Evolutionary conservation across 495 filamentous ascomycete species (phyloP).

Genomic region (Penicillium simplicissimum): DNA sequence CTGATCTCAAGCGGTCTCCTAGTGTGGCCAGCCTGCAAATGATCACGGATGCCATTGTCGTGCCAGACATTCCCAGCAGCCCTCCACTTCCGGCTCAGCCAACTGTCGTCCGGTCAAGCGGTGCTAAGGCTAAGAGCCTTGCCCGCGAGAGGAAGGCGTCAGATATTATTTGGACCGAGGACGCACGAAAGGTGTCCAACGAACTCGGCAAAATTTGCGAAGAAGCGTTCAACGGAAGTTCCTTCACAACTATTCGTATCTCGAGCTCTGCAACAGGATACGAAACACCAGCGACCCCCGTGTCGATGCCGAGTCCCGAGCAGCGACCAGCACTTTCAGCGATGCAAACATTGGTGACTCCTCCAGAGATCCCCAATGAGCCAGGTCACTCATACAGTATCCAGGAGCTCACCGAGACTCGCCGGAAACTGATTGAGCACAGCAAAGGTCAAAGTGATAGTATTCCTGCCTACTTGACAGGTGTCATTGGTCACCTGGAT

Average conservation of each 20-base stretch:
- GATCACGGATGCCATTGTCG: slow-evolving; percentile 19
- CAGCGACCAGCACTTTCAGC: slow-evolving; percentile 16
- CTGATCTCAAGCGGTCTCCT: slow-evolving; percentile 25
- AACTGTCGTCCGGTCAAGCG: slow-evolving; percentile 37
- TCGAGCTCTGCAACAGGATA: slow-evolving; percentile 43
- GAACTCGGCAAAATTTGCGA: slow-evolving; percentile 70
- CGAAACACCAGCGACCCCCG: slow-evolving; percentile 56
- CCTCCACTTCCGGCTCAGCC: slow-evolving; percentile 45
- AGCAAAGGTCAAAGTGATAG: slow-evolving; percentile 38
- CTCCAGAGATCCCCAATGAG: slow-evolving; percentile 13
- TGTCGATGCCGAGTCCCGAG: slow-evolving; percentile 41
- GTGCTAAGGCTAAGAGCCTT: slow-evolving; percentile 28
- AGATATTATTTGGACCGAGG: slow-evolving; percentile 57
- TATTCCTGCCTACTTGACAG: slow-evolving; percentile 51
- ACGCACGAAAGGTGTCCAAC: slow-evolving; percentile 64
- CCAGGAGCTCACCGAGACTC: slow-evolving; percentile 56
- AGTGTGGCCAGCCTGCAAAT: slow-evolving; percentile 35
- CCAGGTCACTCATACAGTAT: slow-evolving; percentile 43
- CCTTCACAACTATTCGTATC: slow-evolving; percentile 51
- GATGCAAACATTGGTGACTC: slow-evolving; percentile 4
- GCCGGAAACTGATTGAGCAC: slow-evolving; percentile 54
- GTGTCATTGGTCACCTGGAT: slow-evolving; percentile 63
- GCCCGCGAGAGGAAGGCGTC: slow-evolving; percentile 41
- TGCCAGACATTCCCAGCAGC: slow-evolving; percentile 32
- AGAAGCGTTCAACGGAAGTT: slow-evolving; percentile 79